Conservation (phyloP, 306 rosid genomes). For the Vigna angularis region DNA sequence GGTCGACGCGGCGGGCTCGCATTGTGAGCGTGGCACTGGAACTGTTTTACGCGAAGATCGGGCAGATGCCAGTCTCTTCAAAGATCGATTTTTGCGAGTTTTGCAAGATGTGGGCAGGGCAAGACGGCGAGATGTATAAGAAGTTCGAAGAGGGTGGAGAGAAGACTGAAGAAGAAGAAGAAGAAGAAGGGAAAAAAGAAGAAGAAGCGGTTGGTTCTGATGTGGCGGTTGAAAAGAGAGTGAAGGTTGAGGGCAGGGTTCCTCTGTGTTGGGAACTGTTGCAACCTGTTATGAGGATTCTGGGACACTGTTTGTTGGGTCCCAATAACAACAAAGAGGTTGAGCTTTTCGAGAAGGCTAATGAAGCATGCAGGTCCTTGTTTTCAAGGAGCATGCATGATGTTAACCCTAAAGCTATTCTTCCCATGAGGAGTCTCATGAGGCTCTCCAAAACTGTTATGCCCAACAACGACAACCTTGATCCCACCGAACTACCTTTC, state of each 20-base stretch:
- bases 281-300: conserved; percentile 65
- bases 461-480: conserved; percentile 1
- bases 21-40: conserved; percentile 76
- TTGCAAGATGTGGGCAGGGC: conserved; percentile 70
- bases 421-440: conserved; percentile 69
- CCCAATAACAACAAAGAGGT: conserved; percentile 16
- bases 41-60: conserved; percentile 56
- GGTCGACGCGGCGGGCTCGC: conserved; percentile 70
- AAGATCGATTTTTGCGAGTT: conserved; percentile 75
- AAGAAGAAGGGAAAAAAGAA: not conserved
- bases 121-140: conserved; percentile 47
- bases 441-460: conserved; percentile 42
- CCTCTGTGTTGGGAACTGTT: conserved; percentile 76
- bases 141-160: not conserved
- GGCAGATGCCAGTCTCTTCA: conserved; percentile 49
- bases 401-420: conserved; percentile 64
- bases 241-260: conserved; percentile 56
- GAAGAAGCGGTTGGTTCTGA: not conserved
- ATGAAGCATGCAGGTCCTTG: conserved; percentile 64
- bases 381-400: conserved; percentile 75
- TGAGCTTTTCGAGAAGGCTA: conserved; percentile 43
- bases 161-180: not conserved
- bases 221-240: too few species aligned
- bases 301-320: conserved; percentile 75
- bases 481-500: conserved; percentile 40